phyloP scores from a whole-genome alignment of 2,329 filamentous ascomycete species.

The Falciphora oryzae region DNA sequence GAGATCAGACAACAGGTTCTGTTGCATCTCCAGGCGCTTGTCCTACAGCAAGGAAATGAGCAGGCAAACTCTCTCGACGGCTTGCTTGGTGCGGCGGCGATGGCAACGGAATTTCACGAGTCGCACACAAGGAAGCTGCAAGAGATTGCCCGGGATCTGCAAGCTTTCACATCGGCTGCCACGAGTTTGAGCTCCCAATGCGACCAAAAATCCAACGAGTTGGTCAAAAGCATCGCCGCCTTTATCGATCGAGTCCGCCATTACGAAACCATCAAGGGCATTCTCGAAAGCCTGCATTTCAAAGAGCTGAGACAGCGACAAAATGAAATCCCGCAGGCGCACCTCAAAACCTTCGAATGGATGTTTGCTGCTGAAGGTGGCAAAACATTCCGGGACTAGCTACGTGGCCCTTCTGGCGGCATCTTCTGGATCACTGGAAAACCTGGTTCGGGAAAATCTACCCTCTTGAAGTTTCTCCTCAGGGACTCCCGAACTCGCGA shows the following conservation, averaged over 20 bases:
- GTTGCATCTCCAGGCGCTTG: not conserved
- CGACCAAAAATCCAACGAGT: no score
- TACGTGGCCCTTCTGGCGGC: slow-evolving; percentile 15
- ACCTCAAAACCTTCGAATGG: slow-evolving; percentile 16
- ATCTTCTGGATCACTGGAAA: slow-evolving; percentile 33
- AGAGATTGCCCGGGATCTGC: not conserved
- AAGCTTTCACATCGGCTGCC: no score
- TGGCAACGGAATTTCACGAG: not conserved
- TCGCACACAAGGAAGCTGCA: not conserved
- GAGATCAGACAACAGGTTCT: not conserved
- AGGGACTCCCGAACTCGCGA: slow-evolving; percentile 12
- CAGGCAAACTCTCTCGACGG: no score
- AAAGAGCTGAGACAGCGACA: not conserved
- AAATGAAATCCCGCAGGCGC: slow-evolving; percentile 6
- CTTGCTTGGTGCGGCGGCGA: no score
- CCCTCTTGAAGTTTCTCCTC: slow-evolving; percentile 33
- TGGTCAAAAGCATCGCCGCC: no score
- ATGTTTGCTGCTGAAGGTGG: slow-evolving; percentile 6
- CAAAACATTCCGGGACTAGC: slow-evolving; percentile 21
- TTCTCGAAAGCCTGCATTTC: slow-evolving; percentile 1
- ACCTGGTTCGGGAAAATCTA: no score
- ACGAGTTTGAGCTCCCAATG: no score
- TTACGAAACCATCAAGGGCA: not conserved
- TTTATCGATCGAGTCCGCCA: not conserved
- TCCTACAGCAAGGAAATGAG: not conserved